Evolutionary conservation across 2,329 filamentous ascomycete species (phyloP).

Genomic region (Pseudogymnoascus sp.): DNA sequence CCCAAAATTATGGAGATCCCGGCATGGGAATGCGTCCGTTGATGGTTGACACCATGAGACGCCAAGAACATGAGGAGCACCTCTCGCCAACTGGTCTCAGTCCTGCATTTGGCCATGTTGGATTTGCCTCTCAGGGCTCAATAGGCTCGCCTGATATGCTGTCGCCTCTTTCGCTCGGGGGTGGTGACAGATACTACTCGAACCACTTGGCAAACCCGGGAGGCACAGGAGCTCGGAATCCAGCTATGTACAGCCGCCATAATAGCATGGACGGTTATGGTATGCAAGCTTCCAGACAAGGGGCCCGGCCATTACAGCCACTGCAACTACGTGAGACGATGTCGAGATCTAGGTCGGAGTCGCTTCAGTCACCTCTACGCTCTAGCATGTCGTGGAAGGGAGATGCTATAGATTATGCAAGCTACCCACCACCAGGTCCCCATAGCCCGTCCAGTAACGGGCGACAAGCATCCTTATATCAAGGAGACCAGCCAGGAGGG

Average conservation of each 20-base stretch:
- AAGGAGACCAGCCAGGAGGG: constrained; percentile 38
- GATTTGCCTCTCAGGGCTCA: constrained; percentile 47
- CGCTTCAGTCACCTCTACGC: constrained; percentile 48
- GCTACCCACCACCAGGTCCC: constrained; percentile 37
- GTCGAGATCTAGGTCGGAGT: constrained; percentile 48
- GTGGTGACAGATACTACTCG: constrained; percentile 47
- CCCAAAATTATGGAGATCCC: constrained; percentile 45
- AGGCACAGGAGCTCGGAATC: constrained; percentile 39
- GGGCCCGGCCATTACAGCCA: constrained; percentile 46
- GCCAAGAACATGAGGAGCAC: constrained; percentile 51
- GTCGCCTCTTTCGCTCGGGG: constrained; percentile 47
- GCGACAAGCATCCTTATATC: constrained; percentile 43
- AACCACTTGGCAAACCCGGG: constrained; percentile 40
- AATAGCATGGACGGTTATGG: constrained; percentile 39
- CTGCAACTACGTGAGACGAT: constrained; percentile 50
- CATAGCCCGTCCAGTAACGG: constrained; percentile 39
- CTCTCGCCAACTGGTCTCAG: constrained; percentile 59
- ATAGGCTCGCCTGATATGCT: constrained; percentile 46
- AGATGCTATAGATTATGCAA: constrained; percentile 46
- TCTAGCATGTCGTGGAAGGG: constrained; percentile 57
- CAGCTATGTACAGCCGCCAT: constrained; percentile 45
- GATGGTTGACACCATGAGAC: constrained; percentile 57
- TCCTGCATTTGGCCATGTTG: constrained; percentile 58
- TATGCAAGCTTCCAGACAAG: constrained; percentile 36
- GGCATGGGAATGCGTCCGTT: constrained; percentile 52